A percentile compares a stretch with the other conserved stretches of the same genome.
Evolutionary conservation across 352 stramenopile species (phyloP).

Genomic region (Globisporangium spiculum): DNA sequence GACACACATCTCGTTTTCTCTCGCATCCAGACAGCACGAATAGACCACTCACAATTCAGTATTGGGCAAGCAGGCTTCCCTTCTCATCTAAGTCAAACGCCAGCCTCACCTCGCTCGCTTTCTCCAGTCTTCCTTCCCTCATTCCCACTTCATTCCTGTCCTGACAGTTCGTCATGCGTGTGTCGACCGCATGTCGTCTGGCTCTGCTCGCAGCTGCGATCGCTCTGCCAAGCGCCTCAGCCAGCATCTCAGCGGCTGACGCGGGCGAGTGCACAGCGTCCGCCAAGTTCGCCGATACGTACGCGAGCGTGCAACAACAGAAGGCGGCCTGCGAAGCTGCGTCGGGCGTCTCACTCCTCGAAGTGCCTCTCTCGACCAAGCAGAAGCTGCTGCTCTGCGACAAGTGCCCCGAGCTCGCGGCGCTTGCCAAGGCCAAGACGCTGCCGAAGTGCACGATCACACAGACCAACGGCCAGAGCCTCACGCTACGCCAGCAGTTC

Average conservation of each 20-base stretch:
- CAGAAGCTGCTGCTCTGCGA: slow-evolving; percentile 1
- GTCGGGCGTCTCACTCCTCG: not conserved
- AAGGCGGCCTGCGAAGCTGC: not conserved
- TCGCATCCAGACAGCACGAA: too few relatives aligned
- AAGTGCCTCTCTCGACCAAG: not conserved
- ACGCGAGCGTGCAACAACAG: not conserved
- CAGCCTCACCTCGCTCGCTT: too few relatives aligned
- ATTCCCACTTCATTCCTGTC: not conserved
- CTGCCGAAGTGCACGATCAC: not conserved
- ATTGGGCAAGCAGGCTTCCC: too few relatives aligned
- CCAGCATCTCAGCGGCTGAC: not conserved
- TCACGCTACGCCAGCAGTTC: not conserved
- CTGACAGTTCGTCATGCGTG: not conserved
- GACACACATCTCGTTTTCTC: too few relatives aligned
- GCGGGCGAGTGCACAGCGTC: not conserved
- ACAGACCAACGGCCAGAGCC: not conserved
- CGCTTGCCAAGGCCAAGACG: slow-evolving; percentile 2
- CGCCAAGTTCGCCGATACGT: not conserved
- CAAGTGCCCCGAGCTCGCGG: not conserved
- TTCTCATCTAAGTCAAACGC: too few relatives aligned
- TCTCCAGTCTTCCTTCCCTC: not conserved
- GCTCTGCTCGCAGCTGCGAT: not conserved
- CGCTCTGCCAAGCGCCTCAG: not conserved
- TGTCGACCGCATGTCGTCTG: not conserved
- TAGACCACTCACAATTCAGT: too few relatives aligned